These are phyloP conservation scores for Cyberlindnera samutprakarnensis DNA, from an alignment of 805 yeast genomes.

Conservation along the genomic window DNA sequence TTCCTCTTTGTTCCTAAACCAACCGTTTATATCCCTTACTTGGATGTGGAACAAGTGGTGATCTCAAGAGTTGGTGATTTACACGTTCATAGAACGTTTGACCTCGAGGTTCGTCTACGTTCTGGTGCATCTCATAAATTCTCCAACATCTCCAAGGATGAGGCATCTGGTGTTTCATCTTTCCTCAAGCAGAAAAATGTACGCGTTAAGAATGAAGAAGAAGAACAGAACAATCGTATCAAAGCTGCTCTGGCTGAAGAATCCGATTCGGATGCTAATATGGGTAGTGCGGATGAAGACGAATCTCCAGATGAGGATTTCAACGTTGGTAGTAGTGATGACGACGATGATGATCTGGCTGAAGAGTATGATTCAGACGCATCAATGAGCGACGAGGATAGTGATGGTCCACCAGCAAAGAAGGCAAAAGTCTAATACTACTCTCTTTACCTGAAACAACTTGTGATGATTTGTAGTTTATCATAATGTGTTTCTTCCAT, in stretches of 20 bases:
- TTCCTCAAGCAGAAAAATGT: conserved; percentile 74
- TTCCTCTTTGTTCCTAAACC: conserved; percentile 91
- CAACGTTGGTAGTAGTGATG: conserved; percentile 41
- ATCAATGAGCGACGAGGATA: conserved; percentile 16
- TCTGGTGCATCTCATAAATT: conserved; percentile 69
- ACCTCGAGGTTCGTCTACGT: conserved; percentile 69
- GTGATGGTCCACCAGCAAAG: conserved; percentile 30
- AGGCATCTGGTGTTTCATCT: conserved; percentile 70
- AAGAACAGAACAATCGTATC: conserved; percentile 74
- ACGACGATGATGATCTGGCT: conserved; percentile 48
- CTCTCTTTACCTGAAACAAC: conserved; percentile 2
- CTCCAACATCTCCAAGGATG: conserved; percentile 85
- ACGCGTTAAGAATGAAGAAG: conserved; percentile 81
- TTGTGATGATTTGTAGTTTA: too few relatives aligned
- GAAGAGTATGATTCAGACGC: conserved; percentile 24
- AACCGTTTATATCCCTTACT: conserved; percentile 80
- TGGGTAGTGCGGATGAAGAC: conserved; percentile 73
- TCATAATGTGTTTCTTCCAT: too few relatives aligned
- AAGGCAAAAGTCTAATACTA: conserved; percentile 22
- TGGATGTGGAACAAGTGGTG: conserved; percentile 68
- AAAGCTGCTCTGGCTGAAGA: conserved; percentile 63
- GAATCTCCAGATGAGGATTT: conserved; percentile 87
- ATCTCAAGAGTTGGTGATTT: conserved; percentile 81
- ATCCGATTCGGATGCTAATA: conserved; percentile 40
- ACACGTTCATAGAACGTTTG: conserved; percentile 82